Conservation (phyloP, 1,284 basidiomycete genomes). For the Mycena citricolor region DNA sequence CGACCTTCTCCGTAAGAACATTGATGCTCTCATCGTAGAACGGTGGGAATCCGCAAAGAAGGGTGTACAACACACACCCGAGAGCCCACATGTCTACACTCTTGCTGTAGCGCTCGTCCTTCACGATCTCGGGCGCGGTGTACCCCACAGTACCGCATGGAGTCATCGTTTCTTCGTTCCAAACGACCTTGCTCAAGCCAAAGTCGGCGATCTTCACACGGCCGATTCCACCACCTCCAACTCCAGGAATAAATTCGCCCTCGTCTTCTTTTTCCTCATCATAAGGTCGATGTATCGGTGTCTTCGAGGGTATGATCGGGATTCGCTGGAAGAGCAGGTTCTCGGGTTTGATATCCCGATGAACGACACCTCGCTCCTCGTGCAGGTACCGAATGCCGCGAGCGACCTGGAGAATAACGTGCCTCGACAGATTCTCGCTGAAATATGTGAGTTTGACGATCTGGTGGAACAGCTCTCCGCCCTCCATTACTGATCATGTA, state of each 20-base stretch:
- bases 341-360: constrained; percentile 99
- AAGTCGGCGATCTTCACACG: constrained; percentile 99
- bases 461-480: constrained; percentile 98
- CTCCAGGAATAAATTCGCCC: constrained; percentile 88
- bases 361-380: constrained; percentile 97
- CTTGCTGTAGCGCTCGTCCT: constrained; percentile 98
- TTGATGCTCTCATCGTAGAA: constrained; percentile 99
- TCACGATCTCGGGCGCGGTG: constrained; percentile 99
- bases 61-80: constrained; percentile 96
- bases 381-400: constrained; percentile 95
- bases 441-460: constrained; percentile 99
- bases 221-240: constrained; percentile 97
- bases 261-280: constrained; percentile 99
- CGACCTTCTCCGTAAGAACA: constrained; percentile 97
- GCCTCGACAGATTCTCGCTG: constrained; percentile 90
- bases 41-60: constrained; percentile 97
- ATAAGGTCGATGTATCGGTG: constrained; percentile 79
- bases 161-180: constrained; percentile 99
- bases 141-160: constrained; percentile 99
- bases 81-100: constrained; percentile 99
- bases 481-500: constrained; percentile 77
- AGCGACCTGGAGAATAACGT: constrained; percentile 97
- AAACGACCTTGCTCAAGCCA: constrained; percentile 96
- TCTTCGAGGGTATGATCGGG: constrained; percentile 87
- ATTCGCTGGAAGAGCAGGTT: constrained; percentile 96